Evolutionary conservation across 345 rosid genomes (phyloP).

Genomic region (Eucalyptus rudis): DNA sequence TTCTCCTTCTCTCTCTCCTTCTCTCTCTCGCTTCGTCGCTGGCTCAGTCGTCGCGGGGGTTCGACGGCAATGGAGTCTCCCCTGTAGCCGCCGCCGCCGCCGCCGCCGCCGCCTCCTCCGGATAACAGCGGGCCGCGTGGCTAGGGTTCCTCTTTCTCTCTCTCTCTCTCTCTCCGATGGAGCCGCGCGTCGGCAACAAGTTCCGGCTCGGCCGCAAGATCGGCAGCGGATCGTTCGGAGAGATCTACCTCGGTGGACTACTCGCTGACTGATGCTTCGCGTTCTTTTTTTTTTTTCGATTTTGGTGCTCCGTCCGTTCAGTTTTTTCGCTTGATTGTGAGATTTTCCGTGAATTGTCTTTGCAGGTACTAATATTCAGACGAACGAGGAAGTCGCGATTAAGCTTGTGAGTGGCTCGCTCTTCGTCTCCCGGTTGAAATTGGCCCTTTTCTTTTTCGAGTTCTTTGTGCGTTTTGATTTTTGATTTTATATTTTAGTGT

Average conservation of each 20-base stretch:
- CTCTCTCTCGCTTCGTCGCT: neutral
- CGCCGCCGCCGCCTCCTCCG: neutral
- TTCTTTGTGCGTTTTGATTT: neutral
- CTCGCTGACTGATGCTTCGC: neutral
- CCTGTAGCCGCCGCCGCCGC: neutral
- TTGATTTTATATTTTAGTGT: neutral
- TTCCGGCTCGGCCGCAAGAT: conserved; percentile 88
- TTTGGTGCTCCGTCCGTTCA: neutral
- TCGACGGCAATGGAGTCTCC: neutral
- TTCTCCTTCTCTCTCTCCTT: neutral
- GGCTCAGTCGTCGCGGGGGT: neutral
- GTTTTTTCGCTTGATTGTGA: neutral
- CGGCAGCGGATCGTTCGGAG: conserved; percentile 98
- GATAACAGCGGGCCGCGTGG: neutral
- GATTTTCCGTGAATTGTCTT: neutral
- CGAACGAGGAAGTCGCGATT: conserved; percentile 92
- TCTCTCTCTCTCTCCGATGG: conserved; percentile 25
- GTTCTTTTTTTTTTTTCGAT: neutral
- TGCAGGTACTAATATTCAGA: conserved; percentile 73
- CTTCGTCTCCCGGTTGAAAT: neutral
- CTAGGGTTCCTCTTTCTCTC: neutral
- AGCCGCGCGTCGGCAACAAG: conserved; percentile 82
- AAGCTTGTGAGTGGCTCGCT: conserved; percentile 63
- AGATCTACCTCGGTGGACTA: conserved; percentile 83
- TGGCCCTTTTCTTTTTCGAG: neutral